A percentile compares a stretch with the other conserved stretches of the same genome.
These are phyloP conservation scores for Coniferiporia sulphurascens DNA, from an alignment of 1,284 basidiomycete genomes.

Conservation along the genomic window DNA sequence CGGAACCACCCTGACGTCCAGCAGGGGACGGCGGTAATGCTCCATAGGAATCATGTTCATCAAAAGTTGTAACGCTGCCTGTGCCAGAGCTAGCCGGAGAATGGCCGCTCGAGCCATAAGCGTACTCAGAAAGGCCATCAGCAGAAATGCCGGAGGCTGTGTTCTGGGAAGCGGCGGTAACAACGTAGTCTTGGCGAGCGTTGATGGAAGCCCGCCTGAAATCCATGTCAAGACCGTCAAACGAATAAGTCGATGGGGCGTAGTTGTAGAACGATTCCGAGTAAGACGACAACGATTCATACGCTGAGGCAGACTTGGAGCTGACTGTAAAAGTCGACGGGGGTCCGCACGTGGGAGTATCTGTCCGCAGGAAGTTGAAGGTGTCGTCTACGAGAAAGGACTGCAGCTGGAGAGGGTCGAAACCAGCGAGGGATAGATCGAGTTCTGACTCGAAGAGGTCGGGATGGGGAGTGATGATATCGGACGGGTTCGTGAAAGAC, in stretches of 20 bases:
- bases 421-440: slow-evolving; percentile 60
- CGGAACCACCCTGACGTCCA: slow-evolving; percentile 41
- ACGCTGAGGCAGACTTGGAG: slow-evolving; percentile 59
- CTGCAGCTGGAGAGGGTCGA: slow-evolving; percentile 58
- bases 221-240: slow-evolving; percentile 66
- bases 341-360: slow-evolving; percentile 61
- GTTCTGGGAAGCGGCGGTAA: slow-evolving; percentile 32
- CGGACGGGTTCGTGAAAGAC: slow-evolving; percentile 54
- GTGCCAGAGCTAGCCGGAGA: slow-evolving; percentile 10
- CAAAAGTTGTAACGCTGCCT: background rate
- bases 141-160: slow-evolving; percentile 35
- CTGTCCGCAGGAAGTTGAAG: slow-evolving; percentile 56
- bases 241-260: slow-evolving; percentile 46
- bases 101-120: slow-evolving; percentile 10
- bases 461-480: slow-evolving; percentile 68
- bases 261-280: slow-evolving; percentile 64
- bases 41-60: slow-evolving; percentile 42
- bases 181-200: slow-evolving; percentile 48
- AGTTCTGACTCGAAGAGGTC: slow-evolving; percentile 79
- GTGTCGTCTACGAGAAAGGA: slow-evolving; percentile 59
- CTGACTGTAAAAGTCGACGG: slow-evolving; percentile 74
- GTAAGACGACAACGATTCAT: slow-evolving; percentile 61
- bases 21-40: slow-evolving; percentile 55
- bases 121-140: slow-evolving; percentile 26
- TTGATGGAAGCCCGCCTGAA: slow-evolving; percentile 52